Evolutionary conservation across 345 rosid species (phyloP), one percentile per base, ranked within the genome.

Genomic region (Viola odorata): DNA sequence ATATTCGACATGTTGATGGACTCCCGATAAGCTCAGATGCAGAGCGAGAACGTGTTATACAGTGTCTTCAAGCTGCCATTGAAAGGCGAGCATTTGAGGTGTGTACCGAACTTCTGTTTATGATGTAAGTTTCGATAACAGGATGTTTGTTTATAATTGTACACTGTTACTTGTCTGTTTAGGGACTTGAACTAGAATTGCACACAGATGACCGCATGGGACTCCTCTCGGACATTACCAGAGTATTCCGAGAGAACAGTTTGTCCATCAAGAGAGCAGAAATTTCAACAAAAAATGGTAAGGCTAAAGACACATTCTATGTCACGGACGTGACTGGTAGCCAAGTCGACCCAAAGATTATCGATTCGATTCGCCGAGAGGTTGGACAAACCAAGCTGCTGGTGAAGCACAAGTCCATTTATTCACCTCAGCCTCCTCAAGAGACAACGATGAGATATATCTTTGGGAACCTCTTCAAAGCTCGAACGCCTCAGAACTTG

Each of bases 1-100:
- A 74, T 37, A 81, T 85, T 62, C 77, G 85, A 51, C 87, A 82
- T 69, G 75, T 79, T 1, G 91, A 85, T 66, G 89, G 91, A 53
- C 73, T 79, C 65, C 84, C 82, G 0, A 69, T 77, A 55, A 67
- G 78, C 57, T 81, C 84, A 8, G 84, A 84, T 57, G 81, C 82
- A 48, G 89, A 84, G 70, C 66, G 78, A 57, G 82, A 80, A 60
- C 84, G 84, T 7, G 75, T 82, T 56, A 62, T 55, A 7, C 79
- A 70, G 11, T 80, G 87, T 63, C 82, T 82, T 58, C 81, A 82
- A 74, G 87, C 87, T 61, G 87, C 87, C 58, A 75, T 82, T 14
- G 82, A 82, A 69, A 69, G 87, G 66, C 73, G 87, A 53, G 78
- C 76, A 61, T 64, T 63, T 2, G 80, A 78, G 80, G 86, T 70